phyloP scores from a whole-genome alignment of 208 protist species.

The Wallacemonas sp. region DNA sequence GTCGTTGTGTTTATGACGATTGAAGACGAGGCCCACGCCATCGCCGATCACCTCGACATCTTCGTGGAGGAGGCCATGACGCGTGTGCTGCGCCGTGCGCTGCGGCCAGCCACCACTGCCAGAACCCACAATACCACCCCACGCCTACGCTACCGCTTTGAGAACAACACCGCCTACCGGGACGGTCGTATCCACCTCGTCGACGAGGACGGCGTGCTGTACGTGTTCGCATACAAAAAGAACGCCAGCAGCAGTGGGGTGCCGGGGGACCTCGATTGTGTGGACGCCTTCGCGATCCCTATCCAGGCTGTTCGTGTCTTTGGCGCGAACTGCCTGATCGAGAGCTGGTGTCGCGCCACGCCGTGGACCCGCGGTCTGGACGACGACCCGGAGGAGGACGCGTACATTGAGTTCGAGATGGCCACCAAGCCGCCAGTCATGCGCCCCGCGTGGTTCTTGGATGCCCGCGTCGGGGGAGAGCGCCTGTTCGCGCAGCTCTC shows the following conservation, averaged over 20 bases:
- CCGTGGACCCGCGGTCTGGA: constrained; percentile 55
- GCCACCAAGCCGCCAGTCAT: constrained; percentile 21
- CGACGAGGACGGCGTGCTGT: constrained; percentile 60
- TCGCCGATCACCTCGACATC: background rate
- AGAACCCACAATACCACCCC: background rate
- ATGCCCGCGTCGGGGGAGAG: constrained; percentile 8
- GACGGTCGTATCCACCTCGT: constrained; percentile 66
- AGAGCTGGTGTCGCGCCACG: constrained; percentile 46
- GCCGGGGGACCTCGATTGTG: background rate
- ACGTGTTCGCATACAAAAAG: constrained; percentile 63
- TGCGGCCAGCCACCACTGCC: background rate
- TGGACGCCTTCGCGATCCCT: constrained; percentile 35
- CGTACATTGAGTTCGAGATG: constrained; percentile 43
- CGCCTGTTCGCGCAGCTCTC: constrained; percentile 34
- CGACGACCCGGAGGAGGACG: constrained; percentile 52
- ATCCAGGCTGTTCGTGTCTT: constrained; percentile 55
- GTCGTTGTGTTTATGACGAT: background rate
- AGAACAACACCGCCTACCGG: constrained; percentile 37
- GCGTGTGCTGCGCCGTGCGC: background rate
- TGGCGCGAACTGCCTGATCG: constrained; percentile 38
- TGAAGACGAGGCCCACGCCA: constrained; percentile 13
- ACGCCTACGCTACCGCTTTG: constrained; percentile 30
- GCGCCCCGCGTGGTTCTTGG: constrained; percentile 15
- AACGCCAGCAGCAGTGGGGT: constrained; percentile 19
- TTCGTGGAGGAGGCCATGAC: constrained; percentile 5